Conservation (phyloP, 78 protist species). For the Blattamonas nauphoetae region DNA sequence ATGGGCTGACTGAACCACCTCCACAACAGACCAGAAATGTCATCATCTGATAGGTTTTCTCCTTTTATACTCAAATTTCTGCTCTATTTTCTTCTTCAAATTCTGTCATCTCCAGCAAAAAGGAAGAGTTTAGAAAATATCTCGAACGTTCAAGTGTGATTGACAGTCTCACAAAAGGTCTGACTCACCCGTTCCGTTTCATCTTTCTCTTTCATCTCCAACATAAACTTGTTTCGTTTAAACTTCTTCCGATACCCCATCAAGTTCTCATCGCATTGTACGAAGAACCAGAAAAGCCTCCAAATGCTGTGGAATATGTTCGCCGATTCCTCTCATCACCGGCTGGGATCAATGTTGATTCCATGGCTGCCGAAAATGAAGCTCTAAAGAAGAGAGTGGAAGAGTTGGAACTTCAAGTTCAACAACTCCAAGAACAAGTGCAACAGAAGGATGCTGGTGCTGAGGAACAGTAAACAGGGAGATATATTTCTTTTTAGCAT, state of each 20-base stretch:
- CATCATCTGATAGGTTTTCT: background rate
- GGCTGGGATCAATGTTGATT: too few relatives aligned
- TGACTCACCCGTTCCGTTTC: too few relatives aligned
- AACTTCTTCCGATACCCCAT: background rate
- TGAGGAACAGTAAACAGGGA: too few relatives aligned
- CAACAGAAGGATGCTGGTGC: too few relatives aligned
- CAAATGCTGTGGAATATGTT: conserved; percentile 47
- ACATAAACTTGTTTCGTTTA: background rate
- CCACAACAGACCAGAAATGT: too few relatives aligned
- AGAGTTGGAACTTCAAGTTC: too few relatives aligned
- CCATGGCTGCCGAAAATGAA: too few relatives aligned
- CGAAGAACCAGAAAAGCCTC: conserved; percentile 69
- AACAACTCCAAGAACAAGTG: too few relatives aligned
- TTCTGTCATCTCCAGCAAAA: conserved; percentile 21
- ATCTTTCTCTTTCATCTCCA: background rate
- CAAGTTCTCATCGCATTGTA: conserved; percentile 52
- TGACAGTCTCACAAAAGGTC: conserved; percentile 55
- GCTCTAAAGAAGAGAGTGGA: too few relatives aligned
- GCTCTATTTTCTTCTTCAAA: background rate
- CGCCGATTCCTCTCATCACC: too few relatives aligned
- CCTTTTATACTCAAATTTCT: background rate
- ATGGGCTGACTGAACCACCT: too few relatives aligned
- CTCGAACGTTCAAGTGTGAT: conserved; percentile 56
- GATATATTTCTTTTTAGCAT: too few relatives aligned
- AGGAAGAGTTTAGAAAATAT: conserved; percentile 65